Conservation (phyloP, 2,329 filamentous ascomycete species). For the Escovopsis weberi region DNA sequence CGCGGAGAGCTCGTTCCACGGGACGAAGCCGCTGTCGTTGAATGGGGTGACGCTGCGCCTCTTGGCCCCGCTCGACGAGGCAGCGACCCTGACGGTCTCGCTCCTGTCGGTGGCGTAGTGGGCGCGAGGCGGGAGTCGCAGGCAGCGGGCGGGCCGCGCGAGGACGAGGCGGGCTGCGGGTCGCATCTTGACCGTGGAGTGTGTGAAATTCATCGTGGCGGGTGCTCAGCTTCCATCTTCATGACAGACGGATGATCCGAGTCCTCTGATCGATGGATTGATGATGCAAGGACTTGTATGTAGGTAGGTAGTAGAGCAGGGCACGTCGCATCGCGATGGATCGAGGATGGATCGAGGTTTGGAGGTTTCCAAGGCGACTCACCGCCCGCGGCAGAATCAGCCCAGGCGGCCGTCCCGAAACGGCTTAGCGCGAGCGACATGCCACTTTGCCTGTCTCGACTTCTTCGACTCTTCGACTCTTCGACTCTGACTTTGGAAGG, state of each 20-base stretch:
- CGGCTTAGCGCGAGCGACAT: constrained; percentile 24
- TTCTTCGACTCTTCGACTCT: constrained; percentile 18
- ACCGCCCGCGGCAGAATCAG: constrained; percentile 25
- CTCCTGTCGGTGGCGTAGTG: constrained; percentile 35
- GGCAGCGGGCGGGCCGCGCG: constrained; percentile 18
- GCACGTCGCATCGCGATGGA: too few species aligned
- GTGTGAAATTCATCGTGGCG: constrained; percentile 32
- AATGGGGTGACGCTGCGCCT: constrained; percentile 65
- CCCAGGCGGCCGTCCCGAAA: constrained; percentile 12
- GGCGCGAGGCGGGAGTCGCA: constrained; percentile 35
- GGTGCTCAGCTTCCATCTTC: constrained; percentile 21
- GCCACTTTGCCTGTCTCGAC: constrained; percentile 25
- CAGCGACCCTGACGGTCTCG: constrained; percentile 6
- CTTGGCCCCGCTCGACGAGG: constrained; percentile 26
- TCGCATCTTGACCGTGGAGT: constrained; percentile 22
- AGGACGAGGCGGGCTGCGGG: constrained; percentile 14
- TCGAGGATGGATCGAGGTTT: neutral
- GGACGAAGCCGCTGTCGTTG: constrained; percentile 71
- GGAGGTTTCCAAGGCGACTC: constrained; percentile 2
- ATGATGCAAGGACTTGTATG: neutral
- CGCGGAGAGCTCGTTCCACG: constrained; percentile 62
- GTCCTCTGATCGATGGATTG: neutral
- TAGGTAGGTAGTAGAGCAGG: neutral
- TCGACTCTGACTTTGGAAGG: constrained; percentile 15
- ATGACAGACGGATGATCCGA: constrained; percentile 1